A percentile compares a stretch with the other conserved stretches of the same genome.
phyloP scores from a whole-genome alignment of 2,329 filamentous ascomycete species.

The Hypoxylon sp. region DNA sequence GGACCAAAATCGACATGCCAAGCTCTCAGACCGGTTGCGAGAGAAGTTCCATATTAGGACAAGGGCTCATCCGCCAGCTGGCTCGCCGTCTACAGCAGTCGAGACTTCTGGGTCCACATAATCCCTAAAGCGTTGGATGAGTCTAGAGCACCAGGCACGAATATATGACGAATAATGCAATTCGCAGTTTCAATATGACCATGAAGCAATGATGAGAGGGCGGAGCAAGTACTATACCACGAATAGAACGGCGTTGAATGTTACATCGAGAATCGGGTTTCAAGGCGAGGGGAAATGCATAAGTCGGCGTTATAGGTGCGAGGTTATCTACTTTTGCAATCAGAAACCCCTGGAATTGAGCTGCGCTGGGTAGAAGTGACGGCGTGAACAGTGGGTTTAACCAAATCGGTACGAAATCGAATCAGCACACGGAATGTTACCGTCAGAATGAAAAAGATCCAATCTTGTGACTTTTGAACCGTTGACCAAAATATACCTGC shows the following conservation, averaged over 20 bases:
- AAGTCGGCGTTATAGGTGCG: constrained; percentile 32
- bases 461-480: not conserved
- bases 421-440: not conserved
- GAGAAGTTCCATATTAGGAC: constrained; percentile 69
- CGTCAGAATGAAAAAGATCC: constrained; percentile 19
- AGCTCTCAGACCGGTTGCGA: constrained; percentile 65
- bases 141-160: constrained; percentile 4
- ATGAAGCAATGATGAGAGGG: constrained; percentile 24
- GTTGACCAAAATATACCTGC: not conserved
- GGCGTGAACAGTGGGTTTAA: not conserved
- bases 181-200: constrained; percentile 12
- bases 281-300: constrained; percentile 36
- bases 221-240: constrained; percentile 15
- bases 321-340: constrained; percentile 25
- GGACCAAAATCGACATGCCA: constrained; percentile 59
- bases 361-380: constrained; percentile 19
- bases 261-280: constrained; percentile 21
- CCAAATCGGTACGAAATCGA: not conserved
- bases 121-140: not conserved
- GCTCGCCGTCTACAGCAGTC: constrained; percentile 23
- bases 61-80: constrained; percentile 57
- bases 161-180: constrained; percentile 26
- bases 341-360: constrained; percentile 12
- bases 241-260: constrained; percentile 37
- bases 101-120: not conserved